Evolutionary conservation across 106 monocot species (phyloP), one percentile per base, ranked within the genome.

Genomic region (Allium cepa): DNA sequence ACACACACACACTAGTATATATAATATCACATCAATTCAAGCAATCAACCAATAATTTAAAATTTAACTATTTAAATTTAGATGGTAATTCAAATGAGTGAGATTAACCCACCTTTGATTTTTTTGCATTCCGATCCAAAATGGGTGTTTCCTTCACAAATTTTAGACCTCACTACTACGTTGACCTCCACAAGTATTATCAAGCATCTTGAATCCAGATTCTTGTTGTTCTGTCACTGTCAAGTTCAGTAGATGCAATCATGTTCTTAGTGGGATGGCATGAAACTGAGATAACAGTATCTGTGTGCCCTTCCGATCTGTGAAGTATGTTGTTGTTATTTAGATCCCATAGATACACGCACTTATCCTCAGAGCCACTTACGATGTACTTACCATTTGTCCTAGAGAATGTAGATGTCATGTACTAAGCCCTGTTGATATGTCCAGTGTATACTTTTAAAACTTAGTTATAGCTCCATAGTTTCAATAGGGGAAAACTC

Each of bases 401-500:
- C 26, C 86, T 86, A 58, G 86, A 97, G 79, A 97, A 97, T 26
- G 96, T 84, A 11, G 96, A 83, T 16, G 81, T 77, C 53, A 92
- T 82, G 66, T 88, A 97, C 66, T 86, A 92, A 50, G 58, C 73
- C 59, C 66, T 81, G 66, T 97, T 97, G 17, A 75, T 76, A 86
- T 97, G 96, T 0, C 96, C 96, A 12, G 78, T 86, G 79, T 97
- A 97, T 47, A 74, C 61, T 64, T 92, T 97, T 17, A 92, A 61
- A 26, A 82, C 92, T 27, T 78, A 66, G 3, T 76, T n/a, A 71
- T 79, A 91, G 63, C 84, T 89, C 78, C 88, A 97, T 45, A 97
- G 75, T 64, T 89, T 89, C 92, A 69, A 92, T 99, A 50, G 99
- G 99, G 1, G 99, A 93, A 69, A 99, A 99, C 83, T 93, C 90